Base-by-base conservation (phyloP, 441 rosid genomes). In the Breynia disticha region DNA sequence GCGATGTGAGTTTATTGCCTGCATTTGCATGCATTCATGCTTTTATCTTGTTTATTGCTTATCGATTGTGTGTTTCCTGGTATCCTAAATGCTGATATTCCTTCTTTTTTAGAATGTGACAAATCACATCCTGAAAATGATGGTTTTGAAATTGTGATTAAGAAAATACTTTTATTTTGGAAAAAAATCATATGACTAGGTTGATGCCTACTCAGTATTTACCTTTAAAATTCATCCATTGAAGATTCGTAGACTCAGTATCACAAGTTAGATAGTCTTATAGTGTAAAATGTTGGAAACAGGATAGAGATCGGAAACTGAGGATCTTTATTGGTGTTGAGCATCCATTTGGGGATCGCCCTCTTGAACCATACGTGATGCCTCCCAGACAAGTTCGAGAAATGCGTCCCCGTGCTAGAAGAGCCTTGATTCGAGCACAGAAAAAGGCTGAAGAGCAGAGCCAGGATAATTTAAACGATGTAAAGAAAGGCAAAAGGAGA, bases 251-350 rank as follows among this genome's bases (percentile, higher is more conserved):
- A 24, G n/a, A 2, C 32, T 24, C 7, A 7, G 32, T 2, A 7
- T 7, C 32, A 24, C 7, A 24, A 7, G 11, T 39, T 39, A 39
- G 43, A 39, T 9, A 4, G 43, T 39, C 43, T 39, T 39, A 39
- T 13, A 39, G 43, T 39, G 15, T 1, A 39, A 2, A 39, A 39
- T 39, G 43, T 39, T 39, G 2, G 43, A 13, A 3, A 50, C 73
- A 93, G 97, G 98, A 88, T 67, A 75, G 98, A 59, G 98, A 93
- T 71, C 70, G 86, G 52, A 93, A 88, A 70, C 72, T 93, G 63
- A 82, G 98, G 77, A 93, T 88, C 61, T 88, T 95, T 77, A 70
- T 82, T 32, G 88, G 69, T 21, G 52, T 70, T 65, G 97, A 90
- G 66, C 99, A 95, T 68, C 97, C 97, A 15, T 95, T 95, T 56